These are phyloP conservation scores for Tetrahymena elliotti DNA, from an alignment of 73 alveolate genomes.

Conservation along the genomic window DNA sequence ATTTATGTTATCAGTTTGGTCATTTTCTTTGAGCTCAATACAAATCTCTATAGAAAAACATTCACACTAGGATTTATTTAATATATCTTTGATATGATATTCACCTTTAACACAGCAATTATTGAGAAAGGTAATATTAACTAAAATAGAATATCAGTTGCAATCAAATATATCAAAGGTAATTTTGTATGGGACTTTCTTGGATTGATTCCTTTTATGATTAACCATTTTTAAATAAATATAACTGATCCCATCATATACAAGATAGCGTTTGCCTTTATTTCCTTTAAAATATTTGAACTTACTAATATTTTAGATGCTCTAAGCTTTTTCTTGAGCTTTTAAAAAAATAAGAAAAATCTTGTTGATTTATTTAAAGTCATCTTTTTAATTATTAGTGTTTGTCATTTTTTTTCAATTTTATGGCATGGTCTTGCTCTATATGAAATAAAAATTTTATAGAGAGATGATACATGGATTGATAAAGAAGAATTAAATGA, in stretches of 20 bases:
- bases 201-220: background rate
- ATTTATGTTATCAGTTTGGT: background rate
- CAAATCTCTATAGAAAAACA: background rate
- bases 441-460: background rate
- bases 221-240: background rate
- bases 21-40: background rate
- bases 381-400: background rate
- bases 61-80: background rate
- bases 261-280: background rate
- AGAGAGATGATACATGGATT: background rate
- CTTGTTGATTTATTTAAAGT: background rate
- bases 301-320: background rate
- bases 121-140: background rate
- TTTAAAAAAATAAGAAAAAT: background rate
- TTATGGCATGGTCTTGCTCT: background rate
- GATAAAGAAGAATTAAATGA: background rate
- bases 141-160: background rate
- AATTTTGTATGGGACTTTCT: background rate
- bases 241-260: background rate
- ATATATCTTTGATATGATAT: background rate
- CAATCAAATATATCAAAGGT: background rate
- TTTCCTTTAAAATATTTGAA: background rate
- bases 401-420: background rate
- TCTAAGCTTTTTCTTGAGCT: background rate
- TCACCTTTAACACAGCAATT: background rate